Base-by-base conservation (phyloP, 148 eudicot genomes). In the Talinum fruticosum region DNA sequence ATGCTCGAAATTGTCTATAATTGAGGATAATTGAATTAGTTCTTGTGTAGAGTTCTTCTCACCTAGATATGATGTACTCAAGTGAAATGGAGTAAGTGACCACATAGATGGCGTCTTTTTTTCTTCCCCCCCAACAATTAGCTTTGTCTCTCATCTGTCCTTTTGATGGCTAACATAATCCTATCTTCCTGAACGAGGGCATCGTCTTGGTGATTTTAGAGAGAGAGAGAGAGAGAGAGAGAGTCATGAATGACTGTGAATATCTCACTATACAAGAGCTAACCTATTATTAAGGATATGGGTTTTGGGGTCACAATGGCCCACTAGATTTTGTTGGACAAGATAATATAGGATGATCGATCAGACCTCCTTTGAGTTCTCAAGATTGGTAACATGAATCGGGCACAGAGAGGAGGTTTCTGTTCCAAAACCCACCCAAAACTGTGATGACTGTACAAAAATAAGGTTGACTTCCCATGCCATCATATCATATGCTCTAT, bases 361-460 rank as follows among this genome's bases (percentile, higher is more conserved):
- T 12, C 54, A 10, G 54, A 49, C 19, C 54, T 49, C 12, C 19
- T 49, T 49, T 49, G 54, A 4, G 19, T 12, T 49, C 3, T 49
- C 54, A 49, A 49, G 4, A 49, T 49, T 49, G 54, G 18, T 12
- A 12, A 49, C 54, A 49, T 15, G 18, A 13, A 49, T 49, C 19
- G 54, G 3, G 54, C 54, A 15, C 4, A 49, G 19, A 49, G 18
- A 12, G 54, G 14, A 45, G 57, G 35, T 24, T 71, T 5, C 45
- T 51, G 26, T 71, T 69, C 44, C 74, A 34, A 71, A 10, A 49
- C 6, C 45, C 45, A 49, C 62, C 24, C 26, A 21, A 71, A 71
- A 76, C 41, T 28, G 29, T 29, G 45, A 68, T 38, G 65, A 65
- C 36, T 72, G 76, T 81, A 76, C 67, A 76, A 16, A 71, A 2